Evolutionary conservation across 2,329 filamentous ascomycete genomes (phyloP), one percentile per base, ranked within the genome.

Genomic region (Neonectria coccinea): DNA sequence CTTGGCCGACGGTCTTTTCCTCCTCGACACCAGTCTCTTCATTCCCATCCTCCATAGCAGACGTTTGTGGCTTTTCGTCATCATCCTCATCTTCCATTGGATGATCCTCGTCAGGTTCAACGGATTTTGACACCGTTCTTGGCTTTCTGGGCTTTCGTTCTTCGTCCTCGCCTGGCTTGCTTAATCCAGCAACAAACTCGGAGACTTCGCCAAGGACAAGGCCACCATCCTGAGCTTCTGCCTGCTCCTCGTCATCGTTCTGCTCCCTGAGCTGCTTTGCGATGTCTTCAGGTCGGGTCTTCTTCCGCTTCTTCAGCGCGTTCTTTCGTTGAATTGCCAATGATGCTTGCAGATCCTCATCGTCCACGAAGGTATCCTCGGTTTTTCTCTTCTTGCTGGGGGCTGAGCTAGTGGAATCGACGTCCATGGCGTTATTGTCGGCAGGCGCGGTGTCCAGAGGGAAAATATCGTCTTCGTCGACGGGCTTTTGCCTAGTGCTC

Each of bases 121-220:
- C 78, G 56, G 67, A 83, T 78, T 67, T 79, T 59, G 67, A 81
- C 67, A 42, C 66, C 16, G 68, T 57, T 56, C 67, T 75, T 33
- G 78, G 77, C 74, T 79, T 85, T 74, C 76, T 84, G 67, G 74
- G 85, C 80, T 78, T 91, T 81, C 75, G 85, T 14, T 84, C 82
- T 59, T 87, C 84, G 3, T 85, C 81, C 8, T 85, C 83, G 20
- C 83, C 86, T 14, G 90, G 88, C 63, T 91, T 91, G 75, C 91
- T 91, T 59, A 99, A 80, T 59, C 93, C 93, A 27, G 94, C 91
- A 31, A 99, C 92, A 73, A 99, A 99, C 73, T 97, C 94, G 0
- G 94, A 94, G 1, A 95, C 97, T 76, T 97, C 96, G 65, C 97
- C 95, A 62, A 99, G 94, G n/a, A 97, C 87, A 2, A 99, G 83